Conservation (phyloP, 805 yeast genomes). For the Pichia membranifaciens region DNA sequence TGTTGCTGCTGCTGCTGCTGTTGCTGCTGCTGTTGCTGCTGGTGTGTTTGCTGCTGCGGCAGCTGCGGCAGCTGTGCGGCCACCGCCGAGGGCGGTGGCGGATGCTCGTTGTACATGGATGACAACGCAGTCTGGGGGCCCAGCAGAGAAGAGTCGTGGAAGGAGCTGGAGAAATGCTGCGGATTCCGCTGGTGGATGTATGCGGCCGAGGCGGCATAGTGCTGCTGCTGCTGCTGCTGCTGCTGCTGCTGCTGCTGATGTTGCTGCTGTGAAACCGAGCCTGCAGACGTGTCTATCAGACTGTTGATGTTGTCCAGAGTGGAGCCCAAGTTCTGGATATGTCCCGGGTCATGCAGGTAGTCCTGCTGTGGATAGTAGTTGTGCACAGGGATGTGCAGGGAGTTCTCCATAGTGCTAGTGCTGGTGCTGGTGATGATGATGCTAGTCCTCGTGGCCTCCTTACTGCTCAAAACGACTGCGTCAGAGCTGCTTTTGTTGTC, state of each 20-base stretch:
- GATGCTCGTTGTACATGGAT: background rate
- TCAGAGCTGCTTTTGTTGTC: background rate
- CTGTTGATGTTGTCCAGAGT: slow-evolving; percentile 6
- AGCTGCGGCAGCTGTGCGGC: no score
- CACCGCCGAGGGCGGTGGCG: no score
- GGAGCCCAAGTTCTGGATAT: background rate
- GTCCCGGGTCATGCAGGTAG: background rate
- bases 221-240: background rate
- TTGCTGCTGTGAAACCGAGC: no score
- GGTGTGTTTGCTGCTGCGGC: background rate
- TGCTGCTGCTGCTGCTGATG: background rate
- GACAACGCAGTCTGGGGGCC: background rate
- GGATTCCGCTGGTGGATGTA: slow-evolving; percentile 1
- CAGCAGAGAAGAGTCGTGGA: background rate
- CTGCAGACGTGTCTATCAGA: slow-evolving; percentile 1
- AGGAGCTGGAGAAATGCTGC: background rate
- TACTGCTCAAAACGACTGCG: background rate
- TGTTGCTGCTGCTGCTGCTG: background rate
- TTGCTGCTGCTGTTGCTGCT: background rate
- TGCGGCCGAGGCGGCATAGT: background rate
- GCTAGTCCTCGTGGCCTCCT: background rate
- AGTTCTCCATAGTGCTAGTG: slow-evolving; percentile 6
- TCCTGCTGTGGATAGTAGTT: slow-evolving; percentile 10
- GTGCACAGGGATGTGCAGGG: slow-evolving; percentile 8
- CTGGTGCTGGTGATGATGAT: background rate